Evolutionary conservation across 1,284 basidiomycete genomes (phyloP).

Genomic region (Ustilago tritici): DNA sequence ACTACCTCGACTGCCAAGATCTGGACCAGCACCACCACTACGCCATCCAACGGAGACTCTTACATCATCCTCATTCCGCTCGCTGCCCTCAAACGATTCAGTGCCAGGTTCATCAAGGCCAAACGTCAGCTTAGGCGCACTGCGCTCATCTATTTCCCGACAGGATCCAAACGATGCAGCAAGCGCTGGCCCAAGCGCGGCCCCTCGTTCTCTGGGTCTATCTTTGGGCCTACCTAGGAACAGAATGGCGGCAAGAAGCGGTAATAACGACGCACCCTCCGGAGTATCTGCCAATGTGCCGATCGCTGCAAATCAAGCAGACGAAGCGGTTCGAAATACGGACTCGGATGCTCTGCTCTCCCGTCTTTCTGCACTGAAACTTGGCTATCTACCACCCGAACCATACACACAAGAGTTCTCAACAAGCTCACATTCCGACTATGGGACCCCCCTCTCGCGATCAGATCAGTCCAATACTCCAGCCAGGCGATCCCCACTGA

Average conservation of each 20-base stretch:
- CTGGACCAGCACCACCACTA: constrained; percentile 2
- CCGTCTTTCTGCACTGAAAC: constrained; percentile 74
- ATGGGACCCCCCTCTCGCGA: background rate
- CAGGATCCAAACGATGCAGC: background rate
- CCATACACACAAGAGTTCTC: constrained; percentile 48
- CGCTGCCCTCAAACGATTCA: background rate
- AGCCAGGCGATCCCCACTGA: constrained; percentile 80
- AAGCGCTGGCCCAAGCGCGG: background rate
- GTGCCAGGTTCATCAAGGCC: background rate
- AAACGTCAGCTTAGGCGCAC: constrained; percentile 7
- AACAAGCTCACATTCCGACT: background rate
- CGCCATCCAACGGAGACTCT: background rate
- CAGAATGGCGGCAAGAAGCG: constrained; percentile 1
- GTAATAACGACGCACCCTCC: background rate
- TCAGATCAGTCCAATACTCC: constrained; percentile 21
- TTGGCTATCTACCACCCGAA: constrained; percentile 39
- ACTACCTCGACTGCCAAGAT: constrained; percentile 12
- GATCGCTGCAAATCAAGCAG: constrained; percentile 63
- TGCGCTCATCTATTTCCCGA: background rate
- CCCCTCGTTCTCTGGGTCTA: constrained; percentile 20
- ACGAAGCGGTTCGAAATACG: constrained; percentile 78
- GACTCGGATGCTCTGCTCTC: constrained; percentile 81
- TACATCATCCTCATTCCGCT: background rate
- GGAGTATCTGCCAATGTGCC: background rate
- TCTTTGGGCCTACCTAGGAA: constrained; percentile 32